Evolutionary conservation across 192 early-diverging fungal species (phyloP).

Genomic region (Coemansia sp.): DNA sequence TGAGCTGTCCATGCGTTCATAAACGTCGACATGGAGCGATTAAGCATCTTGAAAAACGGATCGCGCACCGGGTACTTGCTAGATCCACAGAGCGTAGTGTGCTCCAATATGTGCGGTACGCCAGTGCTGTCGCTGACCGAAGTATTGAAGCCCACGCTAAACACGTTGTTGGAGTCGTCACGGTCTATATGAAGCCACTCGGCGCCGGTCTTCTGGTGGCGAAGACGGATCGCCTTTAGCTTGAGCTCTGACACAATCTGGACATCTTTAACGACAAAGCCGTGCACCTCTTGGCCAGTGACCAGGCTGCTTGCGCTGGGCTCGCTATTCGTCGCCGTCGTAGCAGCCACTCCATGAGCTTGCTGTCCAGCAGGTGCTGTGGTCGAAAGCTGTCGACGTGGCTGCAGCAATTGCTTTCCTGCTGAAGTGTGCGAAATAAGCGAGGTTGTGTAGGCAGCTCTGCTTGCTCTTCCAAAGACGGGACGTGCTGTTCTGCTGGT

Average conservation of each 20-base stretch:
- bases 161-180: conserved; percentile 91
- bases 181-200: conserved; percentile 85
- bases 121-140: conserved; percentile 80
- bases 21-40: conserved; percentile 90
- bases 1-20: conserved; percentile 95
- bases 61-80: conserved; percentile 87
- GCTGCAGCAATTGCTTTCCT: background rate
- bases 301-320: conserved; percentile 16
- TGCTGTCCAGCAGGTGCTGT: background rate
- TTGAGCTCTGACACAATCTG: conserved; percentile 73
- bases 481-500: background rate
- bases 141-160: conserved; percentile 89
- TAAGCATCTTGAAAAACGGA: conserved; percentile 99
- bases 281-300: conserved; percentile 32
- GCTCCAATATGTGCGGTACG: conserved; percentile 93
- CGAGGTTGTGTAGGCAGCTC: background rate
- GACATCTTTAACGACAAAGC: conserved; percentile 50
- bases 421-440: background rate
- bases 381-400: background rate
- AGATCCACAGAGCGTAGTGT: conserved; percentile 92
- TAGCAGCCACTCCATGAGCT: conserved; percentile 1
- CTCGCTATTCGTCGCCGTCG: background rate
- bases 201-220: conserved; percentile 77
- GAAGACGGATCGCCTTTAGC: conserved; percentile 70
- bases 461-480: background rate